Base-by-base conservation (phyloP, 73 alveolate genomes). In the Uronychia setigera region DNA sequence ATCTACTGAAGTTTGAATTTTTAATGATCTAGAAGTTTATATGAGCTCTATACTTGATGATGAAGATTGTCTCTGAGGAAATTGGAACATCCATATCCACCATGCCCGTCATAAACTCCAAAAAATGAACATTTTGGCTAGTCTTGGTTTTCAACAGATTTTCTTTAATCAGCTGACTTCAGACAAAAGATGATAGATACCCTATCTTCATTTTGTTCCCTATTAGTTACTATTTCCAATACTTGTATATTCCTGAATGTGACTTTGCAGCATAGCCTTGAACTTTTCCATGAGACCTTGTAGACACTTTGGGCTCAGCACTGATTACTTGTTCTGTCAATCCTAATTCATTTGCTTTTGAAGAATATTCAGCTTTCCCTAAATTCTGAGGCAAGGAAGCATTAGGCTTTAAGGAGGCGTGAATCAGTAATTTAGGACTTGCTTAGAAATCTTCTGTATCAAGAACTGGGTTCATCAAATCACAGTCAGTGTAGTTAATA, bases 111-210 rank as follows among this genome's bases (percentile, higher is more conserved):
- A 77, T 78, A 92, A 0, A 92, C 75, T 13, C 95, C 98, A 79
- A 94, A 94, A 74, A 91, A 90, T 26, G 96, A 88, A 35, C 89
- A 84, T 80, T 88, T 92, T 29, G 98, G 98, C 98, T 96, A 94
- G 67, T 92, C 85, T 0, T 13, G 13, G 14, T 80, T 46, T 33
- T 78, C 80, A 79, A 74, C 30, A 27, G 88, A 88, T 81, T 92
- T 1, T 75, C 79, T 67, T 33, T 46, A 74, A 29, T 78, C 58
- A 14, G 96, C 95, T 32, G 85, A 87, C 85, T 84, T 94, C 89
- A 92, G 92, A 89, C 88, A 91, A 33, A 94, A 82, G 78, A 94
- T 94, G 76, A 94, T 94, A 31, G 95, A 88, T 31, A 94, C 95
- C 34, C 98, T 78, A 82, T 94, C 98, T 80, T 93, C 96, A 84